These are phyloP conservation scores for Barbarea vulgaris DNA, from an alignment of 345 rosid genomes.

Conservation along the genomic window DNA sequence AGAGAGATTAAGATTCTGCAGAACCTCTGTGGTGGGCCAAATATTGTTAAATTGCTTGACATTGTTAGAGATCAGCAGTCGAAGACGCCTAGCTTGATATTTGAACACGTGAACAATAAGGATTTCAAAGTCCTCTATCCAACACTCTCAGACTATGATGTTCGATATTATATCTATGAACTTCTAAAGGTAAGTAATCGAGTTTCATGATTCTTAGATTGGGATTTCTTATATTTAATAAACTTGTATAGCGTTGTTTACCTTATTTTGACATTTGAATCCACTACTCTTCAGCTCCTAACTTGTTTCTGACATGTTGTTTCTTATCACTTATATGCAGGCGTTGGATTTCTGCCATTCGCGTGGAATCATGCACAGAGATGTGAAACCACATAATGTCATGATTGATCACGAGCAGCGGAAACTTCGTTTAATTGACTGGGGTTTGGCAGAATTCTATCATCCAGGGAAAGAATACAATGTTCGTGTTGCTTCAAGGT, in stretches of 20 bases:
- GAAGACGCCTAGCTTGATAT: slow-evolving; percentile 89
- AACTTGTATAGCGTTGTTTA: neutral
- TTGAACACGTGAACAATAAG: slow-evolving; percentile 90
- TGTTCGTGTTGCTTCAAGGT: slow-evolving; percentile 99
- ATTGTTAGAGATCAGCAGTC: slow-evolving; percentile 98
- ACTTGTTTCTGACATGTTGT: neutral
- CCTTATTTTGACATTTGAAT: neutral
- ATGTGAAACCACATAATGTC: slow-evolving; percentile 98
- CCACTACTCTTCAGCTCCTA: neutral
- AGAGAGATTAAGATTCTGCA: slow-evolving; percentile 97
- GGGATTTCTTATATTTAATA: neutral
- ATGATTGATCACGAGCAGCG: slow-evolving; percentile 98
- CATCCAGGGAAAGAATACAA: slow-evolving; percentile 98
- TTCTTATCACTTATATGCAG: slow-evolving; percentile 41
- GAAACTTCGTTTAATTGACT: slow-evolving; percentile 92
- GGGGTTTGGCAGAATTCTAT: slow-evolving; percentile 99
- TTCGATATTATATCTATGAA: slow-evolving; percentile 84
- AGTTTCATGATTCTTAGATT: slow-evolving; percentile 19
- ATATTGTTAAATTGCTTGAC: slow-evolving; percentile 87
- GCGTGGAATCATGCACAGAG: slow-evolving; percentile 98
- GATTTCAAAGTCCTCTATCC: slow-evolving; percentile 97
- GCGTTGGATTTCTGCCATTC: slow-evolving; percentile 98
- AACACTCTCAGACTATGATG: slow-evolving; percentile 81
- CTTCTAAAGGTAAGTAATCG: slow-evolving; percentile 69
- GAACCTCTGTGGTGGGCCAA: slow-evolving; percentile 98